Conservation (phyloP, 768 basidiomycete genomes). For the Hericium coralloides region DNA sequence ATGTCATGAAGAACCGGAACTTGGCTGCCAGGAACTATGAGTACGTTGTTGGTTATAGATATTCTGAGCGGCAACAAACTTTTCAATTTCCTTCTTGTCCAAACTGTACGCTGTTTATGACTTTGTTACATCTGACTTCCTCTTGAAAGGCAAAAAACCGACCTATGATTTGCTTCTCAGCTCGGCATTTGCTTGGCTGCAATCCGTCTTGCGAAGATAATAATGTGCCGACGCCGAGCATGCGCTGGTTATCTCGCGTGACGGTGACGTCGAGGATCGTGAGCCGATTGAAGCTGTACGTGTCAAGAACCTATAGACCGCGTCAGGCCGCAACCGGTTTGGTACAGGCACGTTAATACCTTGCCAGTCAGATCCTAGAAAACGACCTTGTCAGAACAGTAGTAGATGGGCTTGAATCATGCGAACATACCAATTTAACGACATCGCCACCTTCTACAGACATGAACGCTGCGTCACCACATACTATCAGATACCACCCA, state of each 20-base stretch:
- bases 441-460: slow-evolving; percentile 61
- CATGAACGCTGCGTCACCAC: slow-evolving; percentile 42
- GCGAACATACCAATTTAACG: slow-evolving; percentile 42
- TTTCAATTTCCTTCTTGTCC: slow-evolving; percentile 56
- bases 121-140: neutral
- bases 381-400: neutral
- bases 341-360: slow-evolving; percentile 20
- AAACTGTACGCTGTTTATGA: slow-evolving; percentile 51
- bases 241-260: slow-evolving; percentile 53
- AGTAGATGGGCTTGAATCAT: too few relatives aligned
- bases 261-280: slow-evolving; percentile 64
- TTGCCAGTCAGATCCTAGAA: slow-evolving; percentile 50
- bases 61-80: slow-evolving; percentile 28
- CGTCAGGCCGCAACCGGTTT: neutral
- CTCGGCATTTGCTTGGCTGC: slow-evolving; percentile 59
- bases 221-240: slow-evolving; percentile 62
- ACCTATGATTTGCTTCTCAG: slow-evolving; percentile 73
- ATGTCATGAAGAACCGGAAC: slow-evolving; percentile 69
- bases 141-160: slow-evolving; percentile 13
- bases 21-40: slow-evolving; percentile 32
- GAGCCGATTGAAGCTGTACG: slow-evolving; percentile 52
- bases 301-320: slow-evolving; percentile 37
- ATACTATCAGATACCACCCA: neutral
- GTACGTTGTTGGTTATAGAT: too few relatives aligned
- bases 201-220: slow-evolving; percentile 53